phyloP scores from a whole-genome alignment of 2,329 filamentous ascomycete species.

The Geoglossum cookeanum region DNA sequence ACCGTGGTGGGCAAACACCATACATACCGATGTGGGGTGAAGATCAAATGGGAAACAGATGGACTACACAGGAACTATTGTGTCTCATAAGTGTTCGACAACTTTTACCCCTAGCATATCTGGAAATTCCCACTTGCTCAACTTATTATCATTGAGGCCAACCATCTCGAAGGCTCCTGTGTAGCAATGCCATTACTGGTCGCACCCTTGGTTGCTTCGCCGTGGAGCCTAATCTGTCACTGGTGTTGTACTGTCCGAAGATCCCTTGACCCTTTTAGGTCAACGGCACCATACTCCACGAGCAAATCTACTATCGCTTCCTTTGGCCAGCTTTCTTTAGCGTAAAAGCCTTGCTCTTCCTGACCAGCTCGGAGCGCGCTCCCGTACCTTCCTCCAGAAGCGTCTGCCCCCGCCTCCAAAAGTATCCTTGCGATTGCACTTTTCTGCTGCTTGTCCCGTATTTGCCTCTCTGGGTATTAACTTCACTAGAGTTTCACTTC shows the following conservation, averaged over 20 bases:
- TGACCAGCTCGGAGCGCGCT: background rate
- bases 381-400: conserved; percentile 8
- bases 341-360: background rate
- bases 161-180: background rate
- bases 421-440: background rate
- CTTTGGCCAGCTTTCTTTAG: background rate
- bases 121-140: background rate
- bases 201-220: background rate
- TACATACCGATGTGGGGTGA: no score
- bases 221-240: background rate
- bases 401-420: conserved; percentile 9
- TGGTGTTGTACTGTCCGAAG: background rate
- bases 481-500: background rate
- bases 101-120: no score
- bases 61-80: no score
- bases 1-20: no score
- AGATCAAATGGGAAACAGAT: no score
- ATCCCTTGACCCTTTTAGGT: background rate
- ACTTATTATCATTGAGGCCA: background rate
- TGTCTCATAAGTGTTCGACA: no score
- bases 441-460: background rate
- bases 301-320: background rate
- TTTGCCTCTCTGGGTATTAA: background rate
- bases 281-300: background rate
- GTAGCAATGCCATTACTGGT: background rate